Conservation (phyloP, 176 grass and related monocot genomes). For the Oropetium thomaeum region DNA sequence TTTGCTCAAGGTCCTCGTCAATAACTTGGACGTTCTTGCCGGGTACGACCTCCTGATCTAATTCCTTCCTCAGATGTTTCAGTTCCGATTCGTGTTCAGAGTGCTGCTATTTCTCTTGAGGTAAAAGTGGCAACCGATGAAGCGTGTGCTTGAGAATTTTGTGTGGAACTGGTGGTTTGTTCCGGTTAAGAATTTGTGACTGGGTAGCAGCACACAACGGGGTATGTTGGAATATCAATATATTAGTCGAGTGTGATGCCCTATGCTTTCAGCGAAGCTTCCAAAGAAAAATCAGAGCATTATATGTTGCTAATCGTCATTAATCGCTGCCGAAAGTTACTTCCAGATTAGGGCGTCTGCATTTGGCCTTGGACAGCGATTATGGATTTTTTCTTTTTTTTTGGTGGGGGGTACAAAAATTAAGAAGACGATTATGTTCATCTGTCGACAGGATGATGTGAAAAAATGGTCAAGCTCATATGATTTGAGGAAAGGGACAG, state of each 20-base stretch:
- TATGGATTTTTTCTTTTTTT: background rate
- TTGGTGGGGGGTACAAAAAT: background rate
- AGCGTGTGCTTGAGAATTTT: background rate
- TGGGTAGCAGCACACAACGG: background rate
- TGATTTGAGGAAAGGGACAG: background rate
- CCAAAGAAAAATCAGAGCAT: background rate
- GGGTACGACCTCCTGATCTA: slow-evolving; percentile 58
- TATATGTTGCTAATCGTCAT: background rate
- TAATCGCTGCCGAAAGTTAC: background rate
- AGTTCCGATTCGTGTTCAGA: background rate
- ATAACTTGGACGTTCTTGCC: slow-evolving; percentile 82
- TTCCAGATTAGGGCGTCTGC: background rate
- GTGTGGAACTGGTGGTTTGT: background rate
- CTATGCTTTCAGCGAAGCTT: background rate
- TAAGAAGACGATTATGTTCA: background rate
- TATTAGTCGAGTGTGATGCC: background rate
- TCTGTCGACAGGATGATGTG: background rate
- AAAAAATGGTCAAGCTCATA: background rate
- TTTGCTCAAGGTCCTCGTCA: slow-evolving; percentile 84
- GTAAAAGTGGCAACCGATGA: background rate
- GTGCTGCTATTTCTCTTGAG: background rate
- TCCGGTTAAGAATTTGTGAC: background rate
- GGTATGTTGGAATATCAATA: background rate
- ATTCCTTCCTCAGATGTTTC: slow-evolving; percentile 1
- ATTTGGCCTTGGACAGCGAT: background rate